Percentiles rank a stretch among this genome's conserved stretches.
phyloP scores from a whole-genome alignment of 2,329 filamentous ascomycete species.

The Fusarium heterosporum region DNA sequence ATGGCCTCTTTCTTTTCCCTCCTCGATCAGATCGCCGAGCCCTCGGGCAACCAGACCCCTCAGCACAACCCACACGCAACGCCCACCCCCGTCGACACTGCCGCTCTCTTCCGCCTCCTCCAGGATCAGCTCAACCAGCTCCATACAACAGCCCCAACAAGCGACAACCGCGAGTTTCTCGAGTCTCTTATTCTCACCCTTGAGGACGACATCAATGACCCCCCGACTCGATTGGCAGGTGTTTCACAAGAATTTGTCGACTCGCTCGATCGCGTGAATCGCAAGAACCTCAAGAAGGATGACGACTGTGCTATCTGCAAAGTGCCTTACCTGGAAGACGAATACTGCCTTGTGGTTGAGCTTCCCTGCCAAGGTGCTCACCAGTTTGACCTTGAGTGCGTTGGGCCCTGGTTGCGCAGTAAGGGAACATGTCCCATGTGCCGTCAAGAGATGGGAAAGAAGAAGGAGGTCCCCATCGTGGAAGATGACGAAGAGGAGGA shows the following conservation, averaged over 20 bases:
- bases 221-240: constrained; percentile 64
- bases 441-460: constrained; percentile 69
- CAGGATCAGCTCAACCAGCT: constrained; percentile 69
- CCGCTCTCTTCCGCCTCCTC: constrained; percentile 68
- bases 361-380: constrained; percentile 71
- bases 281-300: constrained; percentile 61
- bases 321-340: constrained; percentile 70
- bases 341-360: constrained; percentile 72
- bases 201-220: constrained; percentile 63
- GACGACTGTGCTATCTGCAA: constrained; percentile 73
- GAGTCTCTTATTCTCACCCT: constrained; percentile 60
- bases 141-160: constrained; percentile 61
- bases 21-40: constrained; percentile 63
- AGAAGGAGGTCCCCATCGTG: constrained; percentile 59
- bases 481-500: constrained; percentile 65
- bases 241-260: constrained; percentile 71
- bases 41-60: constrained; percentile 49
- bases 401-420: constrained; percentile 72
- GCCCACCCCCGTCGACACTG: constrained; percentile 70
- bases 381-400: constrained; percentile 74
- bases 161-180: constrained; percentile 63
- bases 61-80: constrained; percentile 67
- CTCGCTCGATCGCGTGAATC: constrained; percentile 67
- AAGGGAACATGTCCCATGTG: constrained; percentile 75
- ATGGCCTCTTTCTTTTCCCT: constrained; percentile 73